phyloP scores from a whole-genome alignment of 805 yeast genomes.

The Maudiozyma turicensis region DNA sequence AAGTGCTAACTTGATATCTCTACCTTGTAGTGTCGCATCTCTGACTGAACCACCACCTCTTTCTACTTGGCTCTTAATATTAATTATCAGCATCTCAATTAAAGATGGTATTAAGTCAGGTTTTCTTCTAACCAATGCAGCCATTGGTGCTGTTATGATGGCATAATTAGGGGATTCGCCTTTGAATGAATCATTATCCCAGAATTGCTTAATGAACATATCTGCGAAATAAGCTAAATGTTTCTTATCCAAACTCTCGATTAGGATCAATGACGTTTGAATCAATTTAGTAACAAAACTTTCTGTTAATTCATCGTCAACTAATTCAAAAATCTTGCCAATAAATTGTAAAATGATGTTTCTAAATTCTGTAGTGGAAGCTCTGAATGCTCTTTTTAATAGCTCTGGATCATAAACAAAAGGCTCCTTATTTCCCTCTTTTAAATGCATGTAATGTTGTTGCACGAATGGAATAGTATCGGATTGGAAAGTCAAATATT shows the following conservation, averaged over 20 bases:
- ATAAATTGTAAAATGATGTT: constrained; percentile 48
- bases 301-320: constrained; percentile 43
- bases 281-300: constrained; percentile 32
- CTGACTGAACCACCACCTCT: constrained; percentile 78
- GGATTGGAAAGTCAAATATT: constrained; percentile 33
- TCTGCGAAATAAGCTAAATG: constrained; percentile 39
- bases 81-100: constrained; percentile 25
- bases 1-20: constrained; percentile 71
- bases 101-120: constrained; percentile 15
- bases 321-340: constrained; percentile 48
- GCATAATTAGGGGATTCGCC: constrained; percentile 53
- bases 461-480: constrained; percentile 48
- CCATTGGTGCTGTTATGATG: constrained; percentile 61
- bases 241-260: constrained; percentile 53
- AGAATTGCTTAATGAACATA: constrained; percentile 31
- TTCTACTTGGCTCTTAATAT: constrained; percentile 54
- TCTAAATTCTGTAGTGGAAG: constrained; percentile 65
- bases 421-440: constrained; percentile 12
- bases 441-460: constrained; percentile 49
- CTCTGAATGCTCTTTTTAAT: constrained; percentile 50
- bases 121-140: constrained; percentile 58
- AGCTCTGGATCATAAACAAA: constrained; percentile 36
- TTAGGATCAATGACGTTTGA: constrained; percentile 38
- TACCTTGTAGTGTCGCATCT: constrained; percentile 54
- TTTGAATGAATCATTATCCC: constrained; percentile 43